Percentiles rank a stretch among this genome's conserved stretches.
Conservation (phyloP, 2,329 filamentous ascomycete species). For the Corinectria fuckeliana region DNA sequence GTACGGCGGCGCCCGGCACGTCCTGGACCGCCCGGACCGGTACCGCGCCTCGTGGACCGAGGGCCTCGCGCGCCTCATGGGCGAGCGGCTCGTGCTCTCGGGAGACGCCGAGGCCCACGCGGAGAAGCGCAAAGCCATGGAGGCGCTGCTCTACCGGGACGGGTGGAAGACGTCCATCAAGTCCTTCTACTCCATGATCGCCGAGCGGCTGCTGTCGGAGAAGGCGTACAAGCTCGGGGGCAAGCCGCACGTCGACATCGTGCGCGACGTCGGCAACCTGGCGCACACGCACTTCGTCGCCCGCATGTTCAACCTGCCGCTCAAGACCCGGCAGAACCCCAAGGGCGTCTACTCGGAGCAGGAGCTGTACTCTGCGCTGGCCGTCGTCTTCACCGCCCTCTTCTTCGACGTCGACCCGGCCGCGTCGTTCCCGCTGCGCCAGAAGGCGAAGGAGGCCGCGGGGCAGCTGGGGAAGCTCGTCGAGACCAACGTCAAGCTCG, state of each 20-base stretch:
- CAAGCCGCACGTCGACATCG: constrained; percentile 70
- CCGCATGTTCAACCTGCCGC: constrained; percentile 67
- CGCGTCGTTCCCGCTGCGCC: constrained; percentile 69
- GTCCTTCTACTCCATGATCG: constrained; percentile 70
- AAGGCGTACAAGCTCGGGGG: constrained; percentile 68
- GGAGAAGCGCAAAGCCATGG: constrained; percentile 59
- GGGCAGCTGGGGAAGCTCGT: constrained; percentile 66
- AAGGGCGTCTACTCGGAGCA: constrained; percentile 63
- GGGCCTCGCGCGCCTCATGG: constrained; percentile 68
- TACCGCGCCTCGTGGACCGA: constrained; percentile 72
- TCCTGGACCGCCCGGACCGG: constrained; percentile 65
- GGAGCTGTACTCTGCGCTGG: constrained; percentile 67
- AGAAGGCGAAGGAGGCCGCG: constrained; percentile 63
- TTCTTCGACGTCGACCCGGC: constrained; percentile 71
- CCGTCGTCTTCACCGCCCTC: constrained; percentile 69
- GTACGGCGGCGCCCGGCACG: constrained; percentile 64
- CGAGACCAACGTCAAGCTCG: constrained; percentile 69
- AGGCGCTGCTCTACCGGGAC: constrained; percentile 64
- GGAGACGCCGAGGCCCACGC: constrained; percentile 56
- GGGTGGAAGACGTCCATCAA: constrained; percentile 69
- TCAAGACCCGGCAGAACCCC: constrained; percentile 67
- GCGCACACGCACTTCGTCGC: constrained; percentile 69
- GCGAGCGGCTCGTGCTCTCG: constrained; percentile 62
- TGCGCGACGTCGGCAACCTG: constrained; percentile 73
- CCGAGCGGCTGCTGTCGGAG: constrained; percentile 64